A percentile compares a stretch with the other conserved stretches of the same genome.
Conservation (phyloP, 1,284 basidiomycete genomes). For the Trichosporon sp. region DNA sequence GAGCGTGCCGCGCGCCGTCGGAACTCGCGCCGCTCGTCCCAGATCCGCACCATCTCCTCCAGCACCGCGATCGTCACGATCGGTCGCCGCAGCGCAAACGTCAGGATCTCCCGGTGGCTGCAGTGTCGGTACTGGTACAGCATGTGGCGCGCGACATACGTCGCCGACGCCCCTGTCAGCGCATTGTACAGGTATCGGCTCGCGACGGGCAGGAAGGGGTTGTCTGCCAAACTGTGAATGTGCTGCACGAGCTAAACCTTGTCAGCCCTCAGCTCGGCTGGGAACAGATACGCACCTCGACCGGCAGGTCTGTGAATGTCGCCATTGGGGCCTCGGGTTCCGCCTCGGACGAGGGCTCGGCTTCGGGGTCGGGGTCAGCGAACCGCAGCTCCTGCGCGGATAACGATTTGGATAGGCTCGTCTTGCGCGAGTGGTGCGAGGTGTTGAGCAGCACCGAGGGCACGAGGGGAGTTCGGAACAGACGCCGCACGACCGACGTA, state of each 20-base stretch:
- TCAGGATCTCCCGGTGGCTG: constrained; percentile 25
- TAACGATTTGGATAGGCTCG: constrained; percentile 1
- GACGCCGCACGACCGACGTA: not conserved
- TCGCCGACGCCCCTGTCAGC: constrained; percentile 49
- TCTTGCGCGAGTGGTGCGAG: not conserved
- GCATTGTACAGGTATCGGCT: constrained; percentile 56
- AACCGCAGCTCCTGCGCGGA: not conserved
- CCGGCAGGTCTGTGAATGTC: constrained; percentile 24
- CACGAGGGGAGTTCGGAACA: not conserved
- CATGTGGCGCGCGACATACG: constrained; percentile 33
- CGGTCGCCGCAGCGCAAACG: constrained; percentile 31
- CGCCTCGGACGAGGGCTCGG: not conserved
- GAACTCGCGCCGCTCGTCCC: constrained; percentile 28
- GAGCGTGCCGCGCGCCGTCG: not conserved
- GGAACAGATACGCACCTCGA: constrained; percentile 24
- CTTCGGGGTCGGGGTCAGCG: not conserved
- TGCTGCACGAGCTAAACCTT: constrained; percentile 64
- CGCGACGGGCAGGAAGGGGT: constrained; percentile 58
- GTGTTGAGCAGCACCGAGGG: not conserved
- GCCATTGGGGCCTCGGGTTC: not conserved
- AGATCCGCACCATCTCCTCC: constrained; percentile 31
- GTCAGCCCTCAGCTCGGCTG: not conserved
- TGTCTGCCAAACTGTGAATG: constrained; percentile 63
- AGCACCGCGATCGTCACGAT: constrained; percentile 32
- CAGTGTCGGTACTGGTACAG: constrained; percentile 28